A percentile compares a stretch with the other conserved stretches of the same genome.
phyloP scores from a whole-genome alignment of 441 rosid species.

The Mallotus japonicus region DNA sequence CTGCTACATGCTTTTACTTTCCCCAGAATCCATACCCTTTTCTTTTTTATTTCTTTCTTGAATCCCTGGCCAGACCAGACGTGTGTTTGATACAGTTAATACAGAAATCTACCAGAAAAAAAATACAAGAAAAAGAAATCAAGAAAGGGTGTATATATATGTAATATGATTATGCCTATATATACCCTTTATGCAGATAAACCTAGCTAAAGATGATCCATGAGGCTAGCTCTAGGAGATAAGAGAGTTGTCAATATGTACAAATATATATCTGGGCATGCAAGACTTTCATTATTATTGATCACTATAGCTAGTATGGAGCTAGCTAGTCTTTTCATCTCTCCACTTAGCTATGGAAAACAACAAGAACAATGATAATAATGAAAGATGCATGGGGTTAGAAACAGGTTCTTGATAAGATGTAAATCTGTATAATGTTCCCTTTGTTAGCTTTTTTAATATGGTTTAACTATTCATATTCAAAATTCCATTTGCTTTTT shows the following conservation, averaged over 20 bases:
- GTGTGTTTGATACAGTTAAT: not conserved
- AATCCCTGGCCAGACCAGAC: conserved; percentile 29
- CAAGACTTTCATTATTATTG: not conserved
- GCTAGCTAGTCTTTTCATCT: not conserved
- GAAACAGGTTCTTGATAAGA: conserved; percentile 12
- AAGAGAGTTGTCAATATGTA: no score
- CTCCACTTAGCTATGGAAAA: conserved; percentile 4
- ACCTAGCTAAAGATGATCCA: conserved; percentile 1
- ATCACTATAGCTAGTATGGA: no score
- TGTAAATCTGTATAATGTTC: not conserved
- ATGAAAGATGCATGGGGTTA: not conserved
- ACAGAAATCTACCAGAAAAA: not conserved
- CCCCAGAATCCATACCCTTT: conserved; percentile 26
- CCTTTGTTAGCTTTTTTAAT: not conserved
- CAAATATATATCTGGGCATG: conserved; percentile 12
- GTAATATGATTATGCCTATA: not conserved
- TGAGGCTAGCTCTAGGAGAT: no score
- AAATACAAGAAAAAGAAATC: not conserved
- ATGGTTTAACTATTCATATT: not conserved
- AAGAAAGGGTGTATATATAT: not conserved
- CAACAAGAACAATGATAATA: not conserved
- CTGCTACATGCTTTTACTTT: conserved; percentile 27
- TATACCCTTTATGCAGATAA: not conserved
- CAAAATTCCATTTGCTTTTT: not conserved
- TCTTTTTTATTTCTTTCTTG: conserved; percentile 20